Evolutionary conservation across 2,329 filamentous ascomycete genomes (phyloP).

Genomic region (Calonectria ilicicola): DNA sequence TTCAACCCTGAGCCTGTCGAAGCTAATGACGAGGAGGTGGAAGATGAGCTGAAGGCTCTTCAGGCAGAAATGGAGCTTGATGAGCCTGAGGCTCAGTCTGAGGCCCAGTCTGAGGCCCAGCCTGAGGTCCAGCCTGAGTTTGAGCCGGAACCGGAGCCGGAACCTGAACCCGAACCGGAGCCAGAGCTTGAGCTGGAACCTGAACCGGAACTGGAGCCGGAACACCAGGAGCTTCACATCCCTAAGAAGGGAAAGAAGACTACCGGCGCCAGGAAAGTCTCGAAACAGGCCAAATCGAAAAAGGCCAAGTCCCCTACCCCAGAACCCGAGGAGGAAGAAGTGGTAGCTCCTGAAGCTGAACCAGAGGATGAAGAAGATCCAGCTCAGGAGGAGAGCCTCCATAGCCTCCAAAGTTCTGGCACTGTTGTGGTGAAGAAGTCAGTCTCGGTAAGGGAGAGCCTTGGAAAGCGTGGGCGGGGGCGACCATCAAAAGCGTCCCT

Average conservation of each 20-base stretch:
- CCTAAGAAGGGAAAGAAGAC: constrained; percentile 68
- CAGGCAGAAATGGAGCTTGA: constrained; percentile 62
- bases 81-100: constrained; percentile 29
- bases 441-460: constrained; percentile 28
- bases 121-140: not conserved
- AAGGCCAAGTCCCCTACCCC: constrained; percentile 54
- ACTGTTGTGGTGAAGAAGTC: constrained; percentile 56
- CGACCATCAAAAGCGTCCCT: constrained; percentile 47
- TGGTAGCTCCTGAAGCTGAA: constrained; percentile 26
- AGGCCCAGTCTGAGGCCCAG: constrained; percentile 4
- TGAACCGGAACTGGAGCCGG: constrained; percentile 3
- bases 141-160: constrained; percentile 40
- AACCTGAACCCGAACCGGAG: constrained; percentile 15
- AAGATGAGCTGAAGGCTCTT: constrained; percentile 63
- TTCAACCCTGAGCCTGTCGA: constrained; percentile 61
- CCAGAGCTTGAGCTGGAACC: constrained; percentile 15
- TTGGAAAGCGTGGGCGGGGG: constrained; percentile 43
- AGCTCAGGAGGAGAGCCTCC: constrained; percentile 52
- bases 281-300: constrained; percentile 63
- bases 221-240: constrained; percentile 50
- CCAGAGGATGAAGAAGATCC: constrained; percentile 20
- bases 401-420: constrained; percentile 57
- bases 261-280: constrained; percentile 61
- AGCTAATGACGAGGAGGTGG: constrained; percentile 60
- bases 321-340: constrained; percentile 38